Conservation (phyloP, 441 rosid species). For the Aquilaria agallochum region DNA sequence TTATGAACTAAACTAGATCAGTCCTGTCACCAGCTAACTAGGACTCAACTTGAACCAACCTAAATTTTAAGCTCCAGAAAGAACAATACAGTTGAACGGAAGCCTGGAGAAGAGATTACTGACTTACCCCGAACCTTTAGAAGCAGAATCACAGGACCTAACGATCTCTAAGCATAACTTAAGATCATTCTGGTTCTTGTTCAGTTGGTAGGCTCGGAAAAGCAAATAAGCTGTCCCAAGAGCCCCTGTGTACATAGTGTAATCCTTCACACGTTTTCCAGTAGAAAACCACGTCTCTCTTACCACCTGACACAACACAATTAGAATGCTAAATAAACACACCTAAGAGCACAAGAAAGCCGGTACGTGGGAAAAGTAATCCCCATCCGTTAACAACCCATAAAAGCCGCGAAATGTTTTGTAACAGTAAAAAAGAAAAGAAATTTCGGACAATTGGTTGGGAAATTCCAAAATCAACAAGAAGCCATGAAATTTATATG, state of each 20-base stretch:
- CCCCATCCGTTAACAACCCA: not conserved
- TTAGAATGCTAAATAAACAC: not conserved
- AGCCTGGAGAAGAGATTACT: not conserved
- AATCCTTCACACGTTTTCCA: slow-evolving; percentile 45
- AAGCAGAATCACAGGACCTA: slow-evolving; percentile 63
- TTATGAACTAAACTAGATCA: not conserved
- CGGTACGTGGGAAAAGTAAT: not conserved
- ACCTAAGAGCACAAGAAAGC: not conserved
- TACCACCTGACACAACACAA: slow-evolving; percentile 40
- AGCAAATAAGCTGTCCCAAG: slow-evolving; percentile 65
- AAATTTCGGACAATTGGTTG: not conserved
- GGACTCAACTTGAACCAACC: not conserved
- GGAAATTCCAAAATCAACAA: slow-evolving; percentile 4
- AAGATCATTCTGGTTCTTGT: slow-evolving; percentile 50
- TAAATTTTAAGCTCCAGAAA: not conserved
- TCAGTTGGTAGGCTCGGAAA: slow-evolving; percentile 51
- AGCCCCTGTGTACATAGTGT: slow-evolving; percentile 52
- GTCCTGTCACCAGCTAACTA: slow-evolving; percentile 29
- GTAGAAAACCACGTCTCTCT: slow-evolving; percentile 51
- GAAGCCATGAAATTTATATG: not conserved
- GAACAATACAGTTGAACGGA: no score
- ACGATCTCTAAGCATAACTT: slow-evolving; percentile 50
- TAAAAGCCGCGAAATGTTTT: not conserved
- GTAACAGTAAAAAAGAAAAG: not conserved
- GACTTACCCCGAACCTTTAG: slow-evolving; percentile 45